These are phyloP conservation scores for Heritiera littoralis DNA, from an alignment of 345 rosid species.

Conservation along the genomic window DNA sequence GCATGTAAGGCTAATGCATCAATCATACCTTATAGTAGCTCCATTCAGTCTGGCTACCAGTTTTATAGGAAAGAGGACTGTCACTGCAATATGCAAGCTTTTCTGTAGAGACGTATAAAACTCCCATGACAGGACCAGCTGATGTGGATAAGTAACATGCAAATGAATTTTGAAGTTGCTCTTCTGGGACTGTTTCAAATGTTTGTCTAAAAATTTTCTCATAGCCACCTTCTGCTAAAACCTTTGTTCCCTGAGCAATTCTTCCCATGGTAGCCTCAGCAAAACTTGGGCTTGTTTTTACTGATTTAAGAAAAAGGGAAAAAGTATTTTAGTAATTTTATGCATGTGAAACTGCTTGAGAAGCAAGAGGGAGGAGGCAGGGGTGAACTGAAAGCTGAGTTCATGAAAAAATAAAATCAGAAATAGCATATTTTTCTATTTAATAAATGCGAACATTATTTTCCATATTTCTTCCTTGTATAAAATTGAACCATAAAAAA, in stretches of 20 bases:
- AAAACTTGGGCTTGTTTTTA: conserved; percentile 78
- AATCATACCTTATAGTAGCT: conserved; percentile 71
- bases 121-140: conserved; percentile 89
- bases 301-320: conserved; percentile 33
- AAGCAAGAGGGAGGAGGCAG: neutral
- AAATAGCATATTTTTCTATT: neutral
- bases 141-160: conserved; percentile 84
- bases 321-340: conserved; percentile 10
- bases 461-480: neutral
- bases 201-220: conserved; percentile 74
- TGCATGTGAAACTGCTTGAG: conserved; percentile 2
- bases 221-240: conserved; percentile 81
- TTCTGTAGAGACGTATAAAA: conserved; percentile 61
- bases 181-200: conserved; percentile 77
- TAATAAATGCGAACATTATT: neutral
- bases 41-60: conserved; percentile 63
- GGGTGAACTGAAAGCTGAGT: neutral
- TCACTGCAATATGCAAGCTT: conserved; percentile 77
- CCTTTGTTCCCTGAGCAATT: conserved; percentile 77
- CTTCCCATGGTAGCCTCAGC: conserved; percentile 87
- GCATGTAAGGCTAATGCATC: conserved; percentile 5
- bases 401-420: neutral
- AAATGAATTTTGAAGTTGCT: conserved; percentile 52
- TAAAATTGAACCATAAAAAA: neutral
- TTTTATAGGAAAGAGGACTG: conserved; percentile 70